These are phyloP conservation scores for Trichocladium uniseriatum DNA, from an alignment of 495 filamentous ascomycete genomes.

Conservation along the genomic window DNA sequence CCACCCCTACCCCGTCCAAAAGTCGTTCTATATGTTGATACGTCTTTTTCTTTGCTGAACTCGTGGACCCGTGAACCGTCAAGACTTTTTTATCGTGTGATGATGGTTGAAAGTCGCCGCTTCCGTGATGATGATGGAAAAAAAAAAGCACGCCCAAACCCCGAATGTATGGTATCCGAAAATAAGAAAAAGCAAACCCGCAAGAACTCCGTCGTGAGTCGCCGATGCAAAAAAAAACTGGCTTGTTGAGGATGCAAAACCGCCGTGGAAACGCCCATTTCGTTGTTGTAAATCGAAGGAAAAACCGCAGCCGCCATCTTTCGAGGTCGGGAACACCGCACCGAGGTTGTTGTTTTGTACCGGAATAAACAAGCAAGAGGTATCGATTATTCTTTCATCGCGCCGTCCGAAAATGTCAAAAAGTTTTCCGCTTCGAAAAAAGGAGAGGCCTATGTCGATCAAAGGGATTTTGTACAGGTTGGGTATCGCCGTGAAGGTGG, in stretches of 20 bases:
- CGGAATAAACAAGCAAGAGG: slow-evolving; percentile 21
- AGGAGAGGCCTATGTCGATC: slow-evolving; percentile 26
- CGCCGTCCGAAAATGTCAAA: slow-evolving; percentile 30
- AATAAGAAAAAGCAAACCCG: slow-evolving; percentile 14
- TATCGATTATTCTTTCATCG: slow-evolving; percentile 31
- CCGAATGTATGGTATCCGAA: slow-evolving; percentile 29
- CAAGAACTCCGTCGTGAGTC: slow-evolving; percentile 28
- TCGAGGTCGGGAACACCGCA: slow-evolving; percentile 25
- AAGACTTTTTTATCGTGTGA: slow-evolving; percentile 28
- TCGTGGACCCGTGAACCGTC: slow-evolving; percentile 33
- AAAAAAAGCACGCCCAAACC: slow-evolving; percentile 17
- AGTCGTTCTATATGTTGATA: slow-evolving; percentile 30
- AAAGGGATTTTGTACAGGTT: slow-evolving; percentile 30
- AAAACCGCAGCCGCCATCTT: slow-evolving; percentile 24
- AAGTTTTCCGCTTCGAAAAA: slow-evolving; percentile 21
- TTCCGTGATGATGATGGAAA: slow-evolving; percentile 23
- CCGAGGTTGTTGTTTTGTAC: slow-evolving; percentile 18
- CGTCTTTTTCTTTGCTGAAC: slow-evolving; percentile 29
- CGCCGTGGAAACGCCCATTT: slow-evolving; percentile 28
- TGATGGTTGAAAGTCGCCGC: slow-evolving; percentile 26
- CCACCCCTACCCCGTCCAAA: slow-evolving; percentile 10
- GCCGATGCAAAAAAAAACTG: slow-evolving; percentile 28
- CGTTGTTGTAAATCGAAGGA: slow-evolving; percentile 12
- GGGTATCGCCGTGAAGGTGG: slow-evolving; percentile 6
- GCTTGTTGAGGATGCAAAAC: slow-evolving; percentile 26